phyloP scores from a whole-genome alignment of 768 basidiomycete species.

The Phaeolepiota aurea region DNA sequence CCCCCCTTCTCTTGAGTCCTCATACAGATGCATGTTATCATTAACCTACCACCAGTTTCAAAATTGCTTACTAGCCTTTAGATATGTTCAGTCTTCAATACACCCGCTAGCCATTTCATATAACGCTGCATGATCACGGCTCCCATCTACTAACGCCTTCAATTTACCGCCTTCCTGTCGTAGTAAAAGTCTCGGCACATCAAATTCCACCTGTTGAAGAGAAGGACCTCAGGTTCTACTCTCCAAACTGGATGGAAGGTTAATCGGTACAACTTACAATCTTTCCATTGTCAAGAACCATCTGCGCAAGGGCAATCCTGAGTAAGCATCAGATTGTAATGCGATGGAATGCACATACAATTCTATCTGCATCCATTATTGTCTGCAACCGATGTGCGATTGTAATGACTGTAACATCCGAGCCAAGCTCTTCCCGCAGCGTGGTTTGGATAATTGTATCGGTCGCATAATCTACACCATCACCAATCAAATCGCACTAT shows the following conservation, averaged over 20 bases:
- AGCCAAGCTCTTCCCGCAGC: conserved; percentile 52
- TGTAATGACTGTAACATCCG: conserved; percentile 46
- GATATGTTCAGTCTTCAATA: neutral
- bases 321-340: conserved; percentile 6
- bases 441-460: conserved; percentile 62
- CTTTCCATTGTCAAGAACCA: conserved; percentile 39
- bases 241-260: neutral
- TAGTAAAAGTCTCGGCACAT: conserved; percentile 41
- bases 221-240: neutral
- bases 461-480: conserved; percentile 38
- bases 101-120: conserved; percentile 19
- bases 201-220: conserved; percentile 41
- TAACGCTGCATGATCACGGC: conserved; percentile 40
- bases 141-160: conserved; percentile 48
- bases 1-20: too few species aligned
- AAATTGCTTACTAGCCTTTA: too few species aligned
- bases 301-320: conserved; percentile 11
- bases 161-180: conserved; percentile 41
- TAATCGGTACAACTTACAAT: conserved; percentile 14
- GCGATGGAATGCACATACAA: conserved; percentile 5
- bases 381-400: conserved; percentile 59
- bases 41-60: too few species aligned
- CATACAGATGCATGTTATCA: too few species aligned
- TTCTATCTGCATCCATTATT: conserved; percentile 15
- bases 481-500: conserved; percentile 15